Evolutionary conservation across 2,329 filamentous ascomycete species (phyloP).

Genomic region (Apiospora koreana): DNA sequence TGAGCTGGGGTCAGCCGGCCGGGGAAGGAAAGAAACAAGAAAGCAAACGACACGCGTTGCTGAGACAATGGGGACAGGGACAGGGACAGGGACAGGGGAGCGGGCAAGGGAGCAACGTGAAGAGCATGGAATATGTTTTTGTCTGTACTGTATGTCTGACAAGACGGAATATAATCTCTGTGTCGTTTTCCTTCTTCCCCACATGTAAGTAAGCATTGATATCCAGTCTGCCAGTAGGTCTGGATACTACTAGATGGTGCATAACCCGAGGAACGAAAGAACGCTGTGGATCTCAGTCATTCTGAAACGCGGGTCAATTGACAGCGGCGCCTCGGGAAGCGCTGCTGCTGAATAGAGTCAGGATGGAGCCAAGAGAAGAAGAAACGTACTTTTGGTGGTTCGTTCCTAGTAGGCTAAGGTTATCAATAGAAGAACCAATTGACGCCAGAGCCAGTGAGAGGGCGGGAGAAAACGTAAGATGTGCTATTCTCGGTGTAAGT

Average conservation of each 20-base stretch:
- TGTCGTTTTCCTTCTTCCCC: neutral
- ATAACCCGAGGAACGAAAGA: neutral
- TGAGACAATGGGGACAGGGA: neutral
- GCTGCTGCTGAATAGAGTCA: no score
- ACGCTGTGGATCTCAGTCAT: neutral
- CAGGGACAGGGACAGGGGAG: neutral
- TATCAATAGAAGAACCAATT: neutral
- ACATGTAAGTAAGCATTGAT: no score
- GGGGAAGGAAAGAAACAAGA: neutral
- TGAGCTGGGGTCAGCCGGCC: neutral
- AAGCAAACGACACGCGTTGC: neutral
- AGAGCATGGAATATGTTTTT: neutral
- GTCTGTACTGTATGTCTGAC: neutral
- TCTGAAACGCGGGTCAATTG: neutral
- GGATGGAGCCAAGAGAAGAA: neutral
- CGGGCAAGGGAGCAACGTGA: neutral
- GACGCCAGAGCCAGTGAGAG: neutral
- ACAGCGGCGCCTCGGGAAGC: neutral
- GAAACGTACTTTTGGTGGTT: neutral
- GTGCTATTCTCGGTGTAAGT: conserved; percentile 1
- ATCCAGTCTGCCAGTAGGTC: no score
- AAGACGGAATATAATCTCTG: neutral
- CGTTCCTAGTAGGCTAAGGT: neutral
- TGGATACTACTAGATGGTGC: no score
- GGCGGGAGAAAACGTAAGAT: neutral